Evolutionary conservation across 345 rosid species (phyloP), one percentile per base, ranked within the genome.

Genomic region (Aegle marmelos): DNA sequence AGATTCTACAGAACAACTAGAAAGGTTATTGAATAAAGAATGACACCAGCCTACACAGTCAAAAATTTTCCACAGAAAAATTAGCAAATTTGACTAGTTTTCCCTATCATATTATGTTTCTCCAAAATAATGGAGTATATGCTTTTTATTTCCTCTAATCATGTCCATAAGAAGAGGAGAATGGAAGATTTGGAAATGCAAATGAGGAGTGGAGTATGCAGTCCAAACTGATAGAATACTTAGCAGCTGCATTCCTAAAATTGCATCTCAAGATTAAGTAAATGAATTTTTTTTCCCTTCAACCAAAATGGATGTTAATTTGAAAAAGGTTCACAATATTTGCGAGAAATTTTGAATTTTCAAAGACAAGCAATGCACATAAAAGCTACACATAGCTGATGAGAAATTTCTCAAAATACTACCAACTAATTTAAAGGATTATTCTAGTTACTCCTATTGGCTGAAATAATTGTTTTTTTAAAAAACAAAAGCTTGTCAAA

Each of bases 401-500:
- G 24, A 50, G 37, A 30, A 58, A 69, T 48, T 67, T 58, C 33
- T 41, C 61, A 54, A 68, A 45, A 70, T 68, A 17, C 41, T 68
- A 75, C 57, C 59, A 56, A 65, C 41, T 11, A 24, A 31, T 70
- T 41, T 58, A 56, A 53, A 25, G 41, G 28, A 25, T 50, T 34
- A 25, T 22, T 76, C 37, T 76, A 76, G 28, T 25, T 10, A 76
- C 33, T 17, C 45, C 33, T 50, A 34, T 60, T 2, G 30, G 22
- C 54, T 62, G 62, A 50, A 72, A 50, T 5, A 25, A 17, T 8
- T 60, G 41, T 33, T 30, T 17, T 17, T 1, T 13, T 27, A 73
- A 25, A 77, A 74, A 50, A n/a, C 56, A 63, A 37, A 75, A 74
- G 31, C 65, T 36, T 30, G 56, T 19, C 70, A 37, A 65, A 73